These are phyloP conservation scores for Glomus cerebriforme DNA, from an alignment of 192 early-diverging fungal genomes.

Conservation along the genomic window DNA sequence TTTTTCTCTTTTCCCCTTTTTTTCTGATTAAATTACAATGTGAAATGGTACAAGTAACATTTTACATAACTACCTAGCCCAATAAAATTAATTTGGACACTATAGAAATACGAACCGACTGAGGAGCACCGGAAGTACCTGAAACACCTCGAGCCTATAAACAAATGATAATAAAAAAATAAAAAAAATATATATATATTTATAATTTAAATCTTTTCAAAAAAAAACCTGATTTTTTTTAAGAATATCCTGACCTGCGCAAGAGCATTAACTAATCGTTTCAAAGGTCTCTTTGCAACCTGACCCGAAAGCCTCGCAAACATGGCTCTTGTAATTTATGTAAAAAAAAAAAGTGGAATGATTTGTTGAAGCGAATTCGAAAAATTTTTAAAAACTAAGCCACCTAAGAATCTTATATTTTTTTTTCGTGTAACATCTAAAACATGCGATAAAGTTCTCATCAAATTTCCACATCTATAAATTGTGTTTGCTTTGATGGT, in stretches of 20 bases:
- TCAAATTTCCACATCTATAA: too few relatives aligned
- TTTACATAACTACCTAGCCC: slow-evolving; percentile 11
- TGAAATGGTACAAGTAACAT: background rate
- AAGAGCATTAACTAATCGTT: slow-evolving; percentile 31
- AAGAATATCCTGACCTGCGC: background rate
- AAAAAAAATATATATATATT: background rate
- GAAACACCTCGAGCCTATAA: background rate
- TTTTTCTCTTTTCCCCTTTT: background rate
- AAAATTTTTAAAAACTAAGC: background rate
- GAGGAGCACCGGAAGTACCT: slow-evolving; percentile 2
- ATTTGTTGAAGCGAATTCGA: background rate
- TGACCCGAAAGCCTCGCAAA: slow-evolving; percentile 44
- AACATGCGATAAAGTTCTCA: background rate
- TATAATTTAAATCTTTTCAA: slow-evolving; percentile 7
- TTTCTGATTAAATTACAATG: background rate
- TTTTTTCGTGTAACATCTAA: background rate
- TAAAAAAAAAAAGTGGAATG: background rate
- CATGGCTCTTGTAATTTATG: slow-evolving; percentile 32
- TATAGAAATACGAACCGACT: slow-evolving; percentile 30
- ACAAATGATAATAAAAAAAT: too few relatives aligned
- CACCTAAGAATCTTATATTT: background rate
- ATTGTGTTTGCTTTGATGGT: too few relatives aligned
- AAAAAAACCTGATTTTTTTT: too few relatives aligned
- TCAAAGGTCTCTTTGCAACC: slow-evolving; percentile 39
- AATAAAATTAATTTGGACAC: background rate